Evolutionary conservation across 2,329 filamentous ascomycete species (phyloP).

Genomic region (Saccharata proteae): DNA sequence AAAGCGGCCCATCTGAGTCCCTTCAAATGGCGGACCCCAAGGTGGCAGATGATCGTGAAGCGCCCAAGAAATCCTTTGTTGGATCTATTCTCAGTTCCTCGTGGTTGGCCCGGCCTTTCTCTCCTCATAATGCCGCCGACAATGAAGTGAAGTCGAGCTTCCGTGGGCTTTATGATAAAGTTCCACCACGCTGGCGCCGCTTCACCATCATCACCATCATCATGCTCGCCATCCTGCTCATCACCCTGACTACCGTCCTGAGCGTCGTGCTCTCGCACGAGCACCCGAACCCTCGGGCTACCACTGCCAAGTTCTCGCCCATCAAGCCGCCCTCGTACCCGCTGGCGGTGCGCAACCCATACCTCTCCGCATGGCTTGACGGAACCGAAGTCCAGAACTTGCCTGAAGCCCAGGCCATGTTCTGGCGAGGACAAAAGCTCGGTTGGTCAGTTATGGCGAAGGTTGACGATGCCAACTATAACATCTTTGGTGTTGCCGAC

Average conservation of each 20-base stretch:
- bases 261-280: slow-evolving; percentile 5
- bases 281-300: not conserved
- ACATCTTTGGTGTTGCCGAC: slow-evolving; percentile 26
- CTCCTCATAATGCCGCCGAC: too few relatives aligned
- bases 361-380: slow-evolving; percentile 32
- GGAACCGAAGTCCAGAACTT: slow-evolving; percentile 24
- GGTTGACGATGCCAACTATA: slow-evolving; percentile 27
- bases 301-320: slow-evolving; percentile 12
- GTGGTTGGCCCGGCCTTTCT: too few relatives aligned
- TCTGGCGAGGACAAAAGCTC: slow-evolving; percentile 31
- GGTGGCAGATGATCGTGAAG: too few relatives aligned
- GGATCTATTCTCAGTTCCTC: too few relatives aligned
- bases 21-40: too few relatives aligned
- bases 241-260: slow-evolving; percentile 4
- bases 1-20: too few relatives aligned
- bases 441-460: slow-evolving; percentile 31
- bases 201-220: slow-evolving; percentile 1
- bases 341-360: slow-evolving; percentile 31
- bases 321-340: slow-evolving; percentile 32
- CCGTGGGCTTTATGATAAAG: too few relatives aligned
- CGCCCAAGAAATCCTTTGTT: too few relatives aligned
- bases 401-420: slow-evolving; percentile 27
- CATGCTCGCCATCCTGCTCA: slow-evolving; percentile 4
- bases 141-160: too few relatives aligned
- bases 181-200: slow-evolving; percentile 4